Evolutionary conservation across 208 protist genomes (phyloP), one percentile per base, ranked within the genome.

Genomic region (Zelonia costaricensis): DNA sequence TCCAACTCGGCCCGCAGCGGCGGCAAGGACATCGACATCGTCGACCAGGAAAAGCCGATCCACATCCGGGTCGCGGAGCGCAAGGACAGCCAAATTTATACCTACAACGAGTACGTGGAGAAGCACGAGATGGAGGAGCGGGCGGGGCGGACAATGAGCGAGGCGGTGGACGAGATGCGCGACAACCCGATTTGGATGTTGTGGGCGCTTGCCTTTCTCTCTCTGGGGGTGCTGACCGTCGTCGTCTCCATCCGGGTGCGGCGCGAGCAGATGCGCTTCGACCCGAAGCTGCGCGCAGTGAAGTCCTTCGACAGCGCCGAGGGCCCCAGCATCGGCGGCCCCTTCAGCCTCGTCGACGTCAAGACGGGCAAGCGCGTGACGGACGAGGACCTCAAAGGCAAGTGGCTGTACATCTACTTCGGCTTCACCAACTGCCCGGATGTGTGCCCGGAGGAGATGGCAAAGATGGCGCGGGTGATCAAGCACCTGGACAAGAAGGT

Each of bases 381-480:
- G 9, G 75, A 88, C 25, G 61, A 74, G 61, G 82, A 98, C 56
- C 79, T 97, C 33, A 47, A 69, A 18, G 97, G 96, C 15, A 94
- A 98, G 72, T 98, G 82, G 80, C 33, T 89, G 28, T 92, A 98
- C 45, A 84, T 99, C 25, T 99, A 99, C 77, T 99, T 99, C 79
- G 97, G 97, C 39, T 99, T 99, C 77, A 98, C 94, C 3, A 95
- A 96, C 76, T 99, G 97, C 75, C 97, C 97, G 5, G 97, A 99
- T 66, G 86, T 99, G 42, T 99, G 97, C 67, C 97, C 97, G 36
- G 88, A 92, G 38, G 96, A 98, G 77, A 89, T 99, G 82, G 79
- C 90, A 5, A 98, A 98, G 75, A 87, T 99, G 75, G 81, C 82
- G 16, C 78, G 80, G 18, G 91, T 95, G 9, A 74, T 97, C 27